Base-by-base conservation (phyloP, 352 stramenopile species). In the Phytophthora colocasiae region DNA sequence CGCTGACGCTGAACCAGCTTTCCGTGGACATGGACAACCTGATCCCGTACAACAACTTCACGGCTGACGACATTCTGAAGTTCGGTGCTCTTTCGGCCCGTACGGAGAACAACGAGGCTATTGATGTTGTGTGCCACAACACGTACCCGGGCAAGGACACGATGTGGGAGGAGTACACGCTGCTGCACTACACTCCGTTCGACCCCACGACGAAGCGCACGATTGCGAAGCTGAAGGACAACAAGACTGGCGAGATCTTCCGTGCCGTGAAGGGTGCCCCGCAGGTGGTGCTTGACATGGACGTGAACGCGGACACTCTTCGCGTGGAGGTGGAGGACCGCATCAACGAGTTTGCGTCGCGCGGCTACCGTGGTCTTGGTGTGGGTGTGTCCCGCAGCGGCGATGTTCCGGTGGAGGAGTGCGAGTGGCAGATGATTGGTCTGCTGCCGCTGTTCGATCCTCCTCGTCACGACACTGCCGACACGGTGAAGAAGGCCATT, bases 1-100 rank as follows among this genome's bases (percentile, higher is more conserved):
- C 94, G 29, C 81, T 98, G 4, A 98, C 95, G 19, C 83, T 98
- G 69, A 99, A 99, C 77, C 83, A 97, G 58, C 97, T 99, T 76
- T 98, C 95, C 27, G 92, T 99, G 47, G 87, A 97, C 63, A 58
- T 91, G 67, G 91, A 90, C 63, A 93, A 91, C 77, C 45, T 95
- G 53, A 92, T 87, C 57, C 78, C 81, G 29, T 86, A 89, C 83
- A 89, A 90, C 61, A 76, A 75, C 61, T 90, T 90, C 54, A 73
- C 75, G 3, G 62, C 59, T 4, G 67, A 63, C 9, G 80, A 92
- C 63, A 90, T 92, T 22, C 63, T 92, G 12, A 85, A 87, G 64
- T 82, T 72, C 52, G 83, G 68, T 24, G 83, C 83, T 19, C 70
- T 92, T 15, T 82, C 83, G 9, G 78, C 83, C 5, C 81, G 83